Conservation (phyloP, 2,329 filamentous ascomycete genomes). For the Aspergillus tubingensis region DNA sequence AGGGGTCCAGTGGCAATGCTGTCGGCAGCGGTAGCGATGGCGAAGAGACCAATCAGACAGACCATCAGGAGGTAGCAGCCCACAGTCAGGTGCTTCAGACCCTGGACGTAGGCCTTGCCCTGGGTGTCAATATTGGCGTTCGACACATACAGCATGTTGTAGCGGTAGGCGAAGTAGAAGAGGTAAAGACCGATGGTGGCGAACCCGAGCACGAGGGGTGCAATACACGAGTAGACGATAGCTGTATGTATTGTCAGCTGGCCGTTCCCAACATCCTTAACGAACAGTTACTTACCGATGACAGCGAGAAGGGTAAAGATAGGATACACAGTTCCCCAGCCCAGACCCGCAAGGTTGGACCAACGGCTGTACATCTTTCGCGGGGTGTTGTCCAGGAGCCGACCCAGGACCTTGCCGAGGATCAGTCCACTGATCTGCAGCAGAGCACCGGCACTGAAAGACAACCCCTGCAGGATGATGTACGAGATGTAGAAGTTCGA, state of each 20-base stretch:
- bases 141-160: constrained; percentile 86
- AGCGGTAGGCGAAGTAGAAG: constrained; percentile 85
- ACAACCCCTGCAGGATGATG: constrained; percentile 87
- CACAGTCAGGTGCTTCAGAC: constrained; percentile 79
- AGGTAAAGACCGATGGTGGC: constrained; percentile 74
- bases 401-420: constrained; percentile 72
- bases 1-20: constrained; percentile 66
- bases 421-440: constrained; percentile 74
- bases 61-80: constrained; percentile 82
- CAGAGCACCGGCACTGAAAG: constrained; percentile 72
- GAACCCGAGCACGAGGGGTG: constrained; percentile 81
- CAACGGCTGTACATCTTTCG: constrained; percentile 78
- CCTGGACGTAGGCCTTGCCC: constrained; percentile 83
- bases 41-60: constrained; percentile 83
- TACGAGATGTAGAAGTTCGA: constrained; percentile 97
- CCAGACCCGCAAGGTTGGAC: constrained; percentile 70
- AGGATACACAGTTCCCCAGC: constrained; percentile 82
- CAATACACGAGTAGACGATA: constrained; percentile 83
- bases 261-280: neutral
- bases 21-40: constrained; percentile 65
- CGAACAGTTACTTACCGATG: constrained; percentile 61
- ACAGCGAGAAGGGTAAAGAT: constrained; percentile 79
- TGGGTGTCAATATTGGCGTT: constrained; percentile 83
- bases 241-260: constrained; percentile 50
- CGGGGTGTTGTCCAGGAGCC: constrained; percentile 73